Evolutionary conservation across 805 yeast genomes (phyloP).

Genomic region (Cyberlindnera petersonii): DNA sequence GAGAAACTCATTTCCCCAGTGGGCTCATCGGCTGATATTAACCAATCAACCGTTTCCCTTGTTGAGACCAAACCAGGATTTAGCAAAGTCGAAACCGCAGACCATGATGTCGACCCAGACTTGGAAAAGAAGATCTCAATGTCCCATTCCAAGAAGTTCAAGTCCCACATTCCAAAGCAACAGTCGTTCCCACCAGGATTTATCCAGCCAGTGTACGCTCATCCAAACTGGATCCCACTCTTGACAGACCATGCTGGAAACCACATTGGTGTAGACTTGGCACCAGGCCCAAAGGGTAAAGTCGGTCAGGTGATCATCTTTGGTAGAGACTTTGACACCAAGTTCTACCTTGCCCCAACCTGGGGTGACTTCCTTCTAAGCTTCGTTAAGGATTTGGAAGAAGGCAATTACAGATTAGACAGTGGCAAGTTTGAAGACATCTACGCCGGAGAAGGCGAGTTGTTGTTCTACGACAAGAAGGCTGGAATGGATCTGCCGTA

Average conservation of each 20-base stretch:
- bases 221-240: conserved; percentile 87
- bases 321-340: conserved; percentile 92
- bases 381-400: conserved; percentile 84
- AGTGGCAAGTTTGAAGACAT: conserved; percentile 63
- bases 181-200: conserved; percentile 74
- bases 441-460: conserved; percentile 67
- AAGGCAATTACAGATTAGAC: conserved; percentile 70
- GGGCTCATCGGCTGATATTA: conserved; percentile 24
- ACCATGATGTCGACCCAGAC: conserved; percentile 16
- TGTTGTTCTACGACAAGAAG: conserved; percentile 62
- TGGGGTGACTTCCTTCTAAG: conserved; percentile 86
- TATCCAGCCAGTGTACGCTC: conserved; percentile 76
- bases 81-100: conserved; percentile 13
- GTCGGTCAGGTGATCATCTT: conserved; percentile 91
- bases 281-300: conserved; percentile 72
- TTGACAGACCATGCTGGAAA: conserved; percentile 88
- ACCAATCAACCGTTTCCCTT: conserved; percentile 19
- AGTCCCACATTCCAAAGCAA: conserved; percentile 46
- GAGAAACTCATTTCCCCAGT: conserved; percentile 26
- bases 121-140: conserved; percentile 23
- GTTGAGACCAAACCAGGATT: conserved; percentile 30
- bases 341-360: conserved; percentile 77
- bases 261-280: conserved; percentile 85
- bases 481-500: conserved; percentile 44
- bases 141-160: conserved; percentile 31